A percentile compares a stretch with the other conserved stretches of the same genome.
Evolutionary conservation across 495 filamentous ascomycete species (phyloP).

Genomic region (Lentithecium fluviatile): DNA sequence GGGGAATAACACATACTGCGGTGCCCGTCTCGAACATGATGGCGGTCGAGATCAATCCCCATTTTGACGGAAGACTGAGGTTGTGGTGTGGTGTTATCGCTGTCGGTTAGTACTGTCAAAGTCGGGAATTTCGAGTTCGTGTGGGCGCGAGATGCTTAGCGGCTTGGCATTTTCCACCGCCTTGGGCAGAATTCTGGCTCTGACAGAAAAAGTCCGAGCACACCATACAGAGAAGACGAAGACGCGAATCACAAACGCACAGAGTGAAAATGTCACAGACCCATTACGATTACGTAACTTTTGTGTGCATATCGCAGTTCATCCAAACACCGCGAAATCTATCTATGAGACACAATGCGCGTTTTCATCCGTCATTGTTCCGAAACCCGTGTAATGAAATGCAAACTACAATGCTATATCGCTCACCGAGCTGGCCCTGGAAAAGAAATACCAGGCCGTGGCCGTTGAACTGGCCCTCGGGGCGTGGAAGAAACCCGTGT

Average conservation of each 20-base stretch:
- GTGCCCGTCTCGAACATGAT: constrained; percentile 84
- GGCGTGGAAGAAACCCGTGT: constrained; percentile 13
- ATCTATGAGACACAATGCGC: constrained; percentile 23
- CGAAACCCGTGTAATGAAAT: constrained; percentile 1
- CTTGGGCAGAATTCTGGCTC: not conserved
- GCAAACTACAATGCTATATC: constrained; percentile 23
- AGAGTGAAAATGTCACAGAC: not conserved
- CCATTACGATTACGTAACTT: constrained; percentile 32
- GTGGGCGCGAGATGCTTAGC: constrained; percentile 19
- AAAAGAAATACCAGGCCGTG: constrained; percentile 10
- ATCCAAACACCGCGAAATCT: constrained; percentile 9
- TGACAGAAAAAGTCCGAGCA: not conserved
- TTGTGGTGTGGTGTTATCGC: constrained; percentile 28
- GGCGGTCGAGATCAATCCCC: constrained; percentile 69
- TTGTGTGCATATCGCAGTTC: constrained; percentile 14
- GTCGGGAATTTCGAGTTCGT: constrained; percentile 16
- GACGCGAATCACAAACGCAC: not conserved
- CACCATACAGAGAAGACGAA: no score
- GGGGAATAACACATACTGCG: constrained; percentile 52
- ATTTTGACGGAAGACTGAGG: constrained; percentile 44
- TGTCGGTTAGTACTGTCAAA: constrained; percentile 21
- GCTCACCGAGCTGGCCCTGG: constrained; percentile 2
- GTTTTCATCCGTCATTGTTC: constrained; percentile 22
- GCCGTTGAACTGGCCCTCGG: not conserved
- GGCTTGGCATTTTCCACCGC: constrained; percentile 12